A percentile compares a stretch with the other conserved stretches of the same genome.
phyloP scores from a whole-genome alignment of 2,329 filamentous ascomycete genomes.

The Cordyceps farinosa region DNA sequence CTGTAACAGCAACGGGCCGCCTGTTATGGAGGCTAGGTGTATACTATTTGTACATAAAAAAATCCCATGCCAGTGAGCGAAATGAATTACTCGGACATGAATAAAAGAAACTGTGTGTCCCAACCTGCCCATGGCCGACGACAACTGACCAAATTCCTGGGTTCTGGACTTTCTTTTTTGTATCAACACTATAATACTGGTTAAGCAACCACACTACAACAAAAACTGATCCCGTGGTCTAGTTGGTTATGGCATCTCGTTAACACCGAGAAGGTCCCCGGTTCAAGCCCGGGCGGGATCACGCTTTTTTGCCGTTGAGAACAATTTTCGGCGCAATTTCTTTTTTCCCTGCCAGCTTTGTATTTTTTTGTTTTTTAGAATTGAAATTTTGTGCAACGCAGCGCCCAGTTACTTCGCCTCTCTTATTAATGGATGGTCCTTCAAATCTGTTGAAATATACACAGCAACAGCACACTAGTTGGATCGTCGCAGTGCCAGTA shows the following conservation, averaged over 20 bases:
- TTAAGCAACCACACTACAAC: not conserved
- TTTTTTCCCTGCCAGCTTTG: not conserved
- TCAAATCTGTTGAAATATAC: no score
- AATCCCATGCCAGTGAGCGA: not conserved
- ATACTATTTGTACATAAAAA: constrained; percentile 12
- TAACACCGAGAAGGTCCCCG: constrained; percentile 40
- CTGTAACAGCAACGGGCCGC: not conserved
- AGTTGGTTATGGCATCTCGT: constrained; percentile 40
- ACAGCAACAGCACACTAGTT: no score
- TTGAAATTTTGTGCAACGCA: no score
- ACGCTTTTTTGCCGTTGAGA: constrained; percentile 21
- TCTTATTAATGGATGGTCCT: no score
- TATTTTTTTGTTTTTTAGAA: not conserved
- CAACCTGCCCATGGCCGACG: not conserved
- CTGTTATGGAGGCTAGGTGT: not conserved
- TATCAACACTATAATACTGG: not conserved
- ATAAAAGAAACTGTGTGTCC: not conserved
- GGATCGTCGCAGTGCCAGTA: no score
- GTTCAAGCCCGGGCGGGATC: constrained; percentile 39
- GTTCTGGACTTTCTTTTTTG: not conserved
- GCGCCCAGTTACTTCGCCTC: no score
- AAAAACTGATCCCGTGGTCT: constrained; percentile 34
- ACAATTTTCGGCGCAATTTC: not conserved
- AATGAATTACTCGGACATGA: not conserved
- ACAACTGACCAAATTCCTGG: no score